Base-by-base conservation (phyloP, 164 flowering plant species). In the Hamamelis virginiana region DNA sequence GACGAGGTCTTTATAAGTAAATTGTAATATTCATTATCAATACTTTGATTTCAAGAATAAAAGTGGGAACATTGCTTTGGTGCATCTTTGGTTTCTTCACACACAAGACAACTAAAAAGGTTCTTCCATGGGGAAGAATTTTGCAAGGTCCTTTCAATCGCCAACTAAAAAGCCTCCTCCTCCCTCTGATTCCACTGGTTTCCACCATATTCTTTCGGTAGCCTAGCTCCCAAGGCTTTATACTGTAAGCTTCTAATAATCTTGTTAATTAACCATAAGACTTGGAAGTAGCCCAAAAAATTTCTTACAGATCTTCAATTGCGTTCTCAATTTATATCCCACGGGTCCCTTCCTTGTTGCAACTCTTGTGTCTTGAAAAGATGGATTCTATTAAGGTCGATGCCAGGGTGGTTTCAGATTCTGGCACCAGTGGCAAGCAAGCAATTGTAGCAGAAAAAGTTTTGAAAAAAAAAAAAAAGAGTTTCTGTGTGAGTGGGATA, bases 341-440 rank as follows among this genome's bases (percentile, higher is more conserved):
- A 11, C 16, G 9, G 70, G n/a, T 43, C 43, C 45, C 50, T 50
- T 58, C 5, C 53, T 6, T 33, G 9, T 45, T 22, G 16, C 41
- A 12, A 14, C 13, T 52, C 44, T 68, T 38, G n/a, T 44, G 16
- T 26, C 44, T 46, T 14, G 12, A 16, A 45, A 61, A 21, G 14
- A 78, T 78, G 84, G 75, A 78, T 59, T 61, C 83, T 2, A 70
- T 65, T 28, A 75, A 67, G 58, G 59, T 59, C 44, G 33, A 43
- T 55, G 50, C 33, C 21, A 71, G 68, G 61, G 61, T n/a, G n/a
- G n/a, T 27, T 16, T 51, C 69, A 51, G 75, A 61, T 9, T 57
- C 59, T 59, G n/a, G 63, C 63, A 60, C 60, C 53, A 62, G 52
- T 60, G 67, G 57, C 67, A 59, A 74, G 50, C 74, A 72, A 60